phyloP scores from a whole-genome alignment of 768 basidiomycete species.

The Cubamyces sp. region DNA sequence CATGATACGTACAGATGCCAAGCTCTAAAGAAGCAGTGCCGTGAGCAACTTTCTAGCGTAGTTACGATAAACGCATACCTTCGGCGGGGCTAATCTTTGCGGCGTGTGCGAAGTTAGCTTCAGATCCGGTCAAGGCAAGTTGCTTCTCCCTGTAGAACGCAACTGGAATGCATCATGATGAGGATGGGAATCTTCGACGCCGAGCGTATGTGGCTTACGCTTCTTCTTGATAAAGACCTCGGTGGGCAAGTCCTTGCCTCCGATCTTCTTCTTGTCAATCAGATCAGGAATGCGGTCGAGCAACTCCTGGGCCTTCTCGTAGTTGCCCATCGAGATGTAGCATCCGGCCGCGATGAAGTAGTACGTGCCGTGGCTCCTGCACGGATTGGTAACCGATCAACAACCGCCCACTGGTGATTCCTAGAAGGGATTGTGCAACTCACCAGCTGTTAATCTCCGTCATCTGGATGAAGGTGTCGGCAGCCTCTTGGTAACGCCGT shows the following conservation, averaged over 20 bases:
- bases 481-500: conserved; percentile 66
- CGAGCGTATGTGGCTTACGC: conserved; percentile 44
- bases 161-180: conserved; percentile 46
- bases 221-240: conserved; percentile 82
- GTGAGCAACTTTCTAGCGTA: not conserved
- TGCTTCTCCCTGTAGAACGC: conserved; percentile 78
- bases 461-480: conserved; percentile 65
- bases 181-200: not conserved
- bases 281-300: conserved; percentile 64
- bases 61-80: conserved; percentile 44
- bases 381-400: not conserved
- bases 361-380: conserved; percentile 80
- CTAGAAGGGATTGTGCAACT: conserved; percentile 23
- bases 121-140: conserved; percentile 53
- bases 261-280: conserved; percentile 62
- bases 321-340: conserved; percentile 57
- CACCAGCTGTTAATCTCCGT: conserved; percentile 74
- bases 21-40: conserved; percentile 52
- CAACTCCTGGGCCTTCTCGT: conserved; percentile 60
- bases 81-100: conserved; percentile 74
- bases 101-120: conserved; percentile 51
- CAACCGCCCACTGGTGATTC: not conserved
- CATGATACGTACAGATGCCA: conserved; percentile 60
- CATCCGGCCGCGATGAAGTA: conserved; percentile 81
- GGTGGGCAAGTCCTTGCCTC: conserved; percentile 72